Conservation (phyloP, 805 yeast genomes). For the Hanseniaspora nectarophila region DNA sequence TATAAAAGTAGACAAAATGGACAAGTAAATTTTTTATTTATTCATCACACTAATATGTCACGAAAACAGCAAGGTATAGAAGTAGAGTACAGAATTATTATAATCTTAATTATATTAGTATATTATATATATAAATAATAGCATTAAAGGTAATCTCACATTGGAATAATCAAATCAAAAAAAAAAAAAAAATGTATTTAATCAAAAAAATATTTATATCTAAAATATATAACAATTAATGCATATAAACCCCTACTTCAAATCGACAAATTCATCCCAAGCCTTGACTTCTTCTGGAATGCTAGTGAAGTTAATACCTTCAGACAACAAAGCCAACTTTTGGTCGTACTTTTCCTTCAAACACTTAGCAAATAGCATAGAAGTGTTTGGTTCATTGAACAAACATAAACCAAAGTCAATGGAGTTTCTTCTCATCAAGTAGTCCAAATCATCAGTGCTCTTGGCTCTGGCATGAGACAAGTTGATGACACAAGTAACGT, state of each 20-base stretch:
- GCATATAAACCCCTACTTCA: background rate
- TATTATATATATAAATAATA: too few relatives aligned
- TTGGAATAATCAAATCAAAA: too few relatives aligned
- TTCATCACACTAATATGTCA: too few relatives aligned
- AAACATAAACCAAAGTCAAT: constrained; percentile 94
- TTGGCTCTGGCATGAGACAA: constrained; percentile 86
- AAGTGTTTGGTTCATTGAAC: constrained; percentile 93
- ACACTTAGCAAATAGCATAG: constrained; percentile 73
- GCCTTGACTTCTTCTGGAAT: constrained; percentile 81
- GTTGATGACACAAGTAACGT: constrained; percentile 81
- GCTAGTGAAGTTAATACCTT: constrained; percentile 31
- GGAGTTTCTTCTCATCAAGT: constrained; percentile 97
- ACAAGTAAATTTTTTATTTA: too few relatives aligned
- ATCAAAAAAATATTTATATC: too few relatives aligned
- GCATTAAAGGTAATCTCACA: too few relatives aligned
- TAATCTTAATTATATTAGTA: too few relatives aligned
- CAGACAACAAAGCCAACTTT: constrained; percentile 36
- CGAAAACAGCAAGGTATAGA: too few relatives aligned
- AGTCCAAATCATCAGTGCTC: constrained; percentile 71
- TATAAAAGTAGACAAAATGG: too few relatives aligned
- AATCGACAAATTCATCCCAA: constrained; percentile 73
- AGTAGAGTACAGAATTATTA: too few relatives aligned
- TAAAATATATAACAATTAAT: background rate
- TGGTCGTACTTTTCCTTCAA: constrained; percentile 56
- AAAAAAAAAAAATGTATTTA: too few relatives aligned